Conservation (phyloP, 257 asterid species). For the Mitragyna speciosa region DNA sequence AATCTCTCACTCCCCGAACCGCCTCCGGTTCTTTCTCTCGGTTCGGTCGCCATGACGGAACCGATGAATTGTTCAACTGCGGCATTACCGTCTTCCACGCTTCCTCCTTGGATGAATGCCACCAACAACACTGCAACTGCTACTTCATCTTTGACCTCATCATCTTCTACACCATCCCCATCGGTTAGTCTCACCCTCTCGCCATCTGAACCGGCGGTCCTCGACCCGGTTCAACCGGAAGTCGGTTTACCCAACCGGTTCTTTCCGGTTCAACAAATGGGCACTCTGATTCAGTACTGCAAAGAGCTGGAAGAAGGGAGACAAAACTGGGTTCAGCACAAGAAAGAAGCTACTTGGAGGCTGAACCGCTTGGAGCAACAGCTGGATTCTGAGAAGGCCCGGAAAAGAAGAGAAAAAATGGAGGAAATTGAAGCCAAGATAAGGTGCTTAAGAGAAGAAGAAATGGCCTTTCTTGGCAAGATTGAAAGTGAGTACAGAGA, state of each 20-base stretch:
- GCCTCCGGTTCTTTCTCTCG: conserved; percentile 50
- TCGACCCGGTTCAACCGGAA: conserved; percentile 37
- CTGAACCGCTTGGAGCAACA: conserved; percentile 74
- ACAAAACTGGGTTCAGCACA: conserved; percentile 62
- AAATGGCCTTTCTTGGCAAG: conserved; percentile 44
- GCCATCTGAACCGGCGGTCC: conserved; percentile 54
- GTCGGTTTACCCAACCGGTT: conserved; percentile 19
- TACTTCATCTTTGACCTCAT: conserved; percentile 46
- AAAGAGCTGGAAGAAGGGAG: conserved; percentile 72
- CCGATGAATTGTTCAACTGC: conserved; percentile 21
- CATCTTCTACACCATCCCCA: conserved; percentile 55
- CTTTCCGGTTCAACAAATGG: conserved; percentile 47
- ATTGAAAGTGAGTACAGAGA: conserved; percentile 69
- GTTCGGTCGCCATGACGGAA: conserved; percentile 25
- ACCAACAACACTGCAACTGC: conserved; percentile 38
- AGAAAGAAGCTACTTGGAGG: conserved; percentile 79
- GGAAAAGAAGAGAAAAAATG: conserved; percentile 59
- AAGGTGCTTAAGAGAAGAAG: conserved; percentile 58
- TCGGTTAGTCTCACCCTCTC: conserved; percentile 68
- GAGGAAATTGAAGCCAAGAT: conserved; percentile 61
- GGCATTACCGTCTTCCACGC: conserved; percentile 20
- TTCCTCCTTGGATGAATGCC: conserved; percentile 55
- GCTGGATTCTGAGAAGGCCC: conserved; percentile 62
- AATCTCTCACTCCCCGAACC: conserved; percentile 37
- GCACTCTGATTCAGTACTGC: conserved; percentile 45